phyloP scores from a whole-genome alignment of 1,284 basidiomycete genomes.

The Vanrija sp. region DNA sequence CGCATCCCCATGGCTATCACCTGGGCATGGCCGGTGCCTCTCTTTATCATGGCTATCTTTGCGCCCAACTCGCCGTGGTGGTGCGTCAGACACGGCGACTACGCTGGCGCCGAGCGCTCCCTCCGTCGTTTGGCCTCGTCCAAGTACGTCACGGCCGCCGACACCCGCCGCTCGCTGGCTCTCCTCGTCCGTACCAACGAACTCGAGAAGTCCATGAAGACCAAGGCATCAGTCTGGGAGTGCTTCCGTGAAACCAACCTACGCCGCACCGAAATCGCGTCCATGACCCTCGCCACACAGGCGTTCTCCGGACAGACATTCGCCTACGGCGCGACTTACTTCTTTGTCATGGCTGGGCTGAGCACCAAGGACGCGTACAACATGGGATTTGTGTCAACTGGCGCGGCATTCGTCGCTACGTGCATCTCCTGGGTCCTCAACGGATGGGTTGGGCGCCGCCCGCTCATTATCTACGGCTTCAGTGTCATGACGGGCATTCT shows the following conservation, averaged over 20 bases:
- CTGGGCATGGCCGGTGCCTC: slow-evolving; percentile 43
- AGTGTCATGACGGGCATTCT: slow-evolving; percentile 44
- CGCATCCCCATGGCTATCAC: slow-evolving; percentile 28
- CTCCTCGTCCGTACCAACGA: background rate
- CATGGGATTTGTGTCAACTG: background rate
- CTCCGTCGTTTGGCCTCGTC: slow-evolving; percentile 8
- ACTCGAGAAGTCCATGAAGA: no score
- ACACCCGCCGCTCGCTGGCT: background rate
- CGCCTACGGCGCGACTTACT: slow-evolving; percentile 17
- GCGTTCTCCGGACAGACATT: slow-evolving; percentile 16
- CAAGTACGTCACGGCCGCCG: no score
- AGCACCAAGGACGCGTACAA: slow-evolving; percentile 9
- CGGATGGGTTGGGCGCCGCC: slow-evolving; percentile 12
- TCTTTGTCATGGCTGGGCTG: slow-evolving; percentile 15
- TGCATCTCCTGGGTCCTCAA: background rate
- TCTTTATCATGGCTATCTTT: slow-evolving; percentile 31
- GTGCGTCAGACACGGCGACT: slow-evolving; percentile 18
- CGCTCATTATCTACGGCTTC: slow-evolving; percentile 32
- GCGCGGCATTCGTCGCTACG: background rate
- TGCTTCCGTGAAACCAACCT: no score
- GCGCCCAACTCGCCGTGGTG: slow-evolving; percentile 25
- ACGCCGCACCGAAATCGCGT: no score
- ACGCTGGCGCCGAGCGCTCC: slow-evolving; percentile 18
- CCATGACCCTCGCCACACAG: slow-evolving; percentile 3
- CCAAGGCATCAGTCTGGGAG: no score